Conservation (phyloP, 192 early-diverging fungal species). For the Spizellomyces punctatus region DNA sequence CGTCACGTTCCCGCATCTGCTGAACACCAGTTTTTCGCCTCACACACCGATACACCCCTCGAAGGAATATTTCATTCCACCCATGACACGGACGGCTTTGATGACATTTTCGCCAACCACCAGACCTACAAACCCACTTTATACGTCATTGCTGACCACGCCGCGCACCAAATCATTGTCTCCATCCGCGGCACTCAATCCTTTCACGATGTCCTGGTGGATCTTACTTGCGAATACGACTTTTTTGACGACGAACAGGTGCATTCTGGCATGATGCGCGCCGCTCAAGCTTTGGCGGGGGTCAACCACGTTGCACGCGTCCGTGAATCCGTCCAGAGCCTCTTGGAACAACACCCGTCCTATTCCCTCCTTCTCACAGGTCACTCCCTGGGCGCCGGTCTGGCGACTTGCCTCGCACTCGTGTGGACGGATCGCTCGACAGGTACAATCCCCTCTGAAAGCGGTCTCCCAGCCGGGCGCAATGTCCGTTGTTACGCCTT, state of each 20-base stretch:
- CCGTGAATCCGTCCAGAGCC: slow-evolving; percentile 70
- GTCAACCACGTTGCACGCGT: slow-evolving; percentile 61
- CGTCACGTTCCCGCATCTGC: slow-evolving; percentile 15
- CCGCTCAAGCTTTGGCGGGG: slow-evolving; percentile 61
- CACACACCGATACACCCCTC: slow-evolving; percentile 73
- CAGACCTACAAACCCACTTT: slow-evolving; percentile 51
- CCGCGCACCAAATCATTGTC: slow-evolving; percentile 71
- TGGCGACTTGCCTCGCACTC: slow-evolving; percentile 76
- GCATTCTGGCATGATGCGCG: slow-evolving; percentile 83
- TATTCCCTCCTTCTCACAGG: slow-evolving; percentile 86
- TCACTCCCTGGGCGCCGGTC: slow-evolving; percentile 86
- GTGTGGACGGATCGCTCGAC: slow-evolving; percentile 70
- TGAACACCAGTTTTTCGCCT: slow-evolving; percentile 76
- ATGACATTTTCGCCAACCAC: slow-evolving; percentile 1
- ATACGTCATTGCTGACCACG: slow-evolving; percentile 85
- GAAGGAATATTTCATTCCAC: slow-evolving; percentile 77
- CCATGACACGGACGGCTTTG: slow-evolving; percentile 30
- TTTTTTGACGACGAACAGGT: slow-evolving; percentile 52
- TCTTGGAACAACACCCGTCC: slow-evolving; percentile 69
- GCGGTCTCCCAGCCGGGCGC: slow-evolving; percentile 62
- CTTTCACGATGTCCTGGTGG: slow-evolving; percentile 83
- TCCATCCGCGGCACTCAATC: slow-evolving; percentile 88
- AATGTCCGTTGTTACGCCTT: slow-evolving; percentile 85
- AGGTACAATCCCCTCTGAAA: slow-evolving; percentile 35
- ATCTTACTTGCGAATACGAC: slow-evolving; percentile 79